Percentiles rank a stretch among this genome's conserved stretches.
These are phyloP conservation scores for Ophiostoma ulmi DNA, from an alignment of 2,329 filamentous ascomycete species.

Conservation along the genomic window DNA sequence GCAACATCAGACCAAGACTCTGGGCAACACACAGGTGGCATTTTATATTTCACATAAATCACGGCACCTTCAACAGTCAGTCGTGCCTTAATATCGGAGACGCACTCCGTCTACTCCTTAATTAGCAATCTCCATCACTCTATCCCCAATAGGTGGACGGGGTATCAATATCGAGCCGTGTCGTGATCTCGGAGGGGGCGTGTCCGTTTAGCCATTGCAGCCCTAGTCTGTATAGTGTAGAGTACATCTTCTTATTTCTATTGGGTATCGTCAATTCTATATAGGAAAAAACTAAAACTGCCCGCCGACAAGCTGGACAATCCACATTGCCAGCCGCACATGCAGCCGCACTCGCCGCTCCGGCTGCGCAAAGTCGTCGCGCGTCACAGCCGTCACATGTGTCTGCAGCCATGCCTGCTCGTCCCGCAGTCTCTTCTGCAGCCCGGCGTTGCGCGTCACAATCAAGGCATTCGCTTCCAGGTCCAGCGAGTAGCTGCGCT, in stretches of 20 bases:
- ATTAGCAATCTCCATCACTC: no score
- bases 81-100: no score
- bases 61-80: no score
- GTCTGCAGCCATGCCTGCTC: slow-evolving; percentile 79
- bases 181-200: background rate
- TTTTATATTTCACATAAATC: no score
- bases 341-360: slow-evolving; percentile 81
- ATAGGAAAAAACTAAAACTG: slow-evolving; percentile 54
- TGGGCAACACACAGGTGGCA: no score
- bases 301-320: slow-evolving; percentile 78
- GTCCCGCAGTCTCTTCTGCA: slow-evolving; percentile 68
- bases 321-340: slow-evolving; percentile 89
- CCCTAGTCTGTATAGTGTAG: no score
- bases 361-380: slow-evolving; percentile 72
- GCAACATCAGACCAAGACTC: no score
- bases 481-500: slow-evolving; percentile 85
- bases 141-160: background rate
- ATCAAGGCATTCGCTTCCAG: slow-evolving; percentile 85
- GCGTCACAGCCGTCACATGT: slow-evolving; percentile 61
- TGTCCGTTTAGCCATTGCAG: background rate
- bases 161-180: background rate
- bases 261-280: slow-evolving; percentile 12
- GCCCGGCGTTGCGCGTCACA: slow-evolving; percentile 66
- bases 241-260: background rate
- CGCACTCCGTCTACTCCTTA: no score